Conservation (phyloP, 2,329 filamentous ascomycete genomes). For the Dryadomyces quercus-mongolicae region DNA sequence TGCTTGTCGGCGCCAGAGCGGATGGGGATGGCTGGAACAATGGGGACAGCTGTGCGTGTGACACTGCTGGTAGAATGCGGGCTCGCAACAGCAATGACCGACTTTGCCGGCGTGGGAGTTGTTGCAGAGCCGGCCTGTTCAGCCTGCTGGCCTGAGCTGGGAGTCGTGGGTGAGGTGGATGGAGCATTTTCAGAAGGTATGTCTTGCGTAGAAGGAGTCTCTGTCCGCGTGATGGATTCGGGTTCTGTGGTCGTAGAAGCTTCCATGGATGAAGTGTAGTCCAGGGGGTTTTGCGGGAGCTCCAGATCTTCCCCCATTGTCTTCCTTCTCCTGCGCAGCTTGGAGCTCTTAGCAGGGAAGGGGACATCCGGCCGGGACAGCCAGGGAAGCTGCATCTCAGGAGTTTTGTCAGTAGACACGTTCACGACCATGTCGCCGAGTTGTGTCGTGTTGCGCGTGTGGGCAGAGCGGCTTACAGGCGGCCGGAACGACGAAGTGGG, state of each 20-base stretch:
- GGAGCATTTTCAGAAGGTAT: slow-evolving; percentile 19
- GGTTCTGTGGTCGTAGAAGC: background rate
- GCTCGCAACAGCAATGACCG: background rate
- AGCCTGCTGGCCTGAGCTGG: slow-evolving; percentile 15
- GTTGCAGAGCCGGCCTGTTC: slow-evolving; percentile 15
- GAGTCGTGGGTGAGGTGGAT: slow-evolving; percentile 23
- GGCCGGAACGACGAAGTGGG: slow-evolving; percentile 26
- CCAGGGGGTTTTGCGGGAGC: slow-evolving; percentile 18
- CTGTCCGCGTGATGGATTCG: slow-evolving; percentile 10
- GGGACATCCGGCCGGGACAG: slow-evolving; percentile 35
- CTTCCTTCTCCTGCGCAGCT: slow-evolving; percentile 29
- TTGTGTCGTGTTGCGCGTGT: slow-evolving; percentile 5
- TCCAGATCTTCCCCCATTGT: slow-evolving; percentile 27
- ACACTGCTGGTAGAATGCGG: slow-evolving; percentile 15
- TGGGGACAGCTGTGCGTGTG: slow-evolving; percentile 27
- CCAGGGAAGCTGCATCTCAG: slow-evolving; percentile 40
- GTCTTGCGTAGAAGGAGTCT: slow-evolving; percentile 20
- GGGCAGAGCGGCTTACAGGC: slow-evolving; percentile 31
- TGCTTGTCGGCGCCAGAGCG: background rate
- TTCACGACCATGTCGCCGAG: slow-evolving; percentile 1
- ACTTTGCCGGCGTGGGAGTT: slow-evolving; percentile 9
- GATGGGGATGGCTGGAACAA: slow-evolving; percentile 34
- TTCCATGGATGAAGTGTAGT: background rate
- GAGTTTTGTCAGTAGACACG: slow-evolving; percentile 9
- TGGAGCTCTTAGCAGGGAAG: slow-evolving; percentile 33